phyloP scores from a whole-genome alignment of 176 grass and related monocot species.

The Ananas comosus region DNA sequence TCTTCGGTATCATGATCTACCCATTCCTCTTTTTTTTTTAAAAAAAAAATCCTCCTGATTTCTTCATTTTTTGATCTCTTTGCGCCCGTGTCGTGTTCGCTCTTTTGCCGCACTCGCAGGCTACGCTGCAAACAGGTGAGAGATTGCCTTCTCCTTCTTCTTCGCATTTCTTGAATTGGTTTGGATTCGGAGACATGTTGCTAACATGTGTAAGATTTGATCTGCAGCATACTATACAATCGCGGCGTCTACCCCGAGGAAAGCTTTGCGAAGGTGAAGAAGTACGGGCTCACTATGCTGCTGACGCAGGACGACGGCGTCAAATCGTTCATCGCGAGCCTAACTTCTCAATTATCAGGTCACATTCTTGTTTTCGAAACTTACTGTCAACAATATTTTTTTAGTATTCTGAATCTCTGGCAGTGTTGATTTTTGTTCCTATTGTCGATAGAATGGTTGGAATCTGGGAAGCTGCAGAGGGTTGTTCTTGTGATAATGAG shows the following conservation, averaged over 20 bases:
- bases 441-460: conserved; percentile 63
- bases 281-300: conserved; percentile 88
- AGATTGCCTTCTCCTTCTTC: background rate
- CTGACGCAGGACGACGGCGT: conserved; percentile 85
- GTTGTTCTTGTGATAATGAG: conserved; percentile 95
- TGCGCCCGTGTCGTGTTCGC: conserved; percentile 15
- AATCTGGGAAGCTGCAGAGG: conserved; percentile 81
- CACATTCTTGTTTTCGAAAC: background rate
- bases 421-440: background rate
- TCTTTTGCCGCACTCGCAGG: conserved; percentile 39
- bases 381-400: background rate
- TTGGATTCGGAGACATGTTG: background rate
- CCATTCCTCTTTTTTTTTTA: background rate
- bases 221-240: conserved; percentile 92
- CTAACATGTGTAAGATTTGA: background rate
- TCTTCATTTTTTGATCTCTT: background rate
- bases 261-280: conserved; percentile 94
- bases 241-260: conserved; percentile 86
- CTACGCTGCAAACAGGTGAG: conserved; percentile 90
- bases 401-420: conserved; percentile 2
- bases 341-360: conserved; percentile 89
- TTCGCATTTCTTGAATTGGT: background rate
- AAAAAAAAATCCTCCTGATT: background rate
- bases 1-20: conserved; percentile 50
- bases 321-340: conserved; percentile 51